Percentiles rank a stretch among this genome's conserved stretches.
phyloP scores from a whole-genome alignment of 164 flowering plant genomes.

The Tinospora cordifolia region DNA sequence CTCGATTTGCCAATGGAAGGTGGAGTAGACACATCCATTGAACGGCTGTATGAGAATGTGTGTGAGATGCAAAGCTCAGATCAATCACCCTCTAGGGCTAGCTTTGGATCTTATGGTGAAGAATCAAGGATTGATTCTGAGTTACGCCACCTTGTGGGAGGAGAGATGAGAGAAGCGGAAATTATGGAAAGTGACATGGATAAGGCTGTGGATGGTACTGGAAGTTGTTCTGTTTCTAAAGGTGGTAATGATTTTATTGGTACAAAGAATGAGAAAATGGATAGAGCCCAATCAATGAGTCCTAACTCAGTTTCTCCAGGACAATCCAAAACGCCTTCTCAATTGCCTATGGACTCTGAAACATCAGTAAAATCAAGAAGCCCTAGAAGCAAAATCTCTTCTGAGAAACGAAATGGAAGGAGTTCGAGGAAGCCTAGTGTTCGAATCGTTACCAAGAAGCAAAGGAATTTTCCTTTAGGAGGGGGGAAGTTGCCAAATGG shows the following conservation, averaged over 20 bases:
- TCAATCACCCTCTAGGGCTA: slow-evolving; percentile 64
- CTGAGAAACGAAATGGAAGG: slow-evolving; percentile 30
- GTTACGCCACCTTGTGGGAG: slow-evolving; percentile 75
- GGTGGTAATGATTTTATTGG: slow-evolving; percentile 32
- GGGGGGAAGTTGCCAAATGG: slow-evolving; percentile 37
- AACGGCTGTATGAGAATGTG: slow-evolving; percentile 69
- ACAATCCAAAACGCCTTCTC: slow-evolving; percentile 34
- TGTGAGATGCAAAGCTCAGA: slow-evolving; percentile 89
- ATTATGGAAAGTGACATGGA: slow-evolving; percentile 43
- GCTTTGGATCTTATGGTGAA: slow-evolving; percentile 68
- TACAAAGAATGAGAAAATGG: slow-evolving; percentile 25
- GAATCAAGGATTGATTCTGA: slow-evolving; percentile 87
- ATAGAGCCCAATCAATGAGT: slow-evolving; percentile 22
- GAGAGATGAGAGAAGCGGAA: slow-evolving; percentile 65
- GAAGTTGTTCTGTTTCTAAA: slow-evolving; percentile 34
- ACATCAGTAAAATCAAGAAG: slow-evolving; percentile 34
- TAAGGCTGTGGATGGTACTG: slow-evolving; percentile 28
- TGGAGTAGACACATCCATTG: slow-evolving; percentile 57
- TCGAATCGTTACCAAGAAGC: slow-evolving; percentile 40
- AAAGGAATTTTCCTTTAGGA: slow-evolving; percentile 25
- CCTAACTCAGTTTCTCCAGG: slow-evolving; percentile 33
- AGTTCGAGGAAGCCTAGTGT: slow-evolving; percentile 24
- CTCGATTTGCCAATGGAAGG: slow-evolving; percentile 26
- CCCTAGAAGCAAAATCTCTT: slow-evolving; percentile 36
- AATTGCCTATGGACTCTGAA: slow-evolving; percentile 29